Evolutionary conservation across 2,329 filamentous ascomycete genomes (phyloP), one percentile per base, ranked within the genome.

Genomic region (Allantophomopsis cytisporea): DNA sequence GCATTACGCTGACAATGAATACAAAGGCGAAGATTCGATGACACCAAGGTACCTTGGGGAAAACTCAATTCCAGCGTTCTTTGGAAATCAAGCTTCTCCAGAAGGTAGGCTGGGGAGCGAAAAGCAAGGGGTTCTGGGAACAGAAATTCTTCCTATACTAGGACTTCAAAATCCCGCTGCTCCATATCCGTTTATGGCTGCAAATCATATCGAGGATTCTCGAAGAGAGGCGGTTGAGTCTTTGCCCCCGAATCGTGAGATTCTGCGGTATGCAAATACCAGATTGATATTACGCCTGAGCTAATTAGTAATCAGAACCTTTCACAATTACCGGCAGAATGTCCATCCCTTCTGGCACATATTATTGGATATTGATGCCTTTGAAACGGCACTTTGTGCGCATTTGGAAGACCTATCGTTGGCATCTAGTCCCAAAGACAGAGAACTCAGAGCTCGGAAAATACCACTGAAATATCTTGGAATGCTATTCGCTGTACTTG

Each of bases 261-360:
- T 80, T 11, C 72, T 80, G 64, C 79, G 77, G 75, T 79, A 55
- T 46, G 71, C 59, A 8, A 13, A 28, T 17, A n/a, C 18, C 1
- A 4, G 5, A 20, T 23, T 14, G 14, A 6, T 8, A n/a, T 23
- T 36, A 15, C 21, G 6, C n/a, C 21, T 15, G 12, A 13, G 10
- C 16, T 10, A 5, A 3, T 20, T 12, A 20, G 32, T 42, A 30
- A 50, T 38, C 42, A 79, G 75, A 49, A 60, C 78, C 6, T 80
- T 80, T 50, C 68, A 72, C 35, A 73, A 74, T 2, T 80, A 80
- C 59, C 79, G 79, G 53, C 73, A 80, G 50, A 75, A 77, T 17
- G 71, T 76, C 2, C 76, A 80, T 37, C 73, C 73, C 2, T 80
- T 80, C 47, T 80, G 76, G 76, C 75, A 75, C 2, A 76, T 80